Percentiles rank a stretch among this genome's conserved stretches.
Evolutionary conservation across 768 basidiomycete genomes (phyloP).

Genomic region (Boletus rubroflammeus): DNA sequence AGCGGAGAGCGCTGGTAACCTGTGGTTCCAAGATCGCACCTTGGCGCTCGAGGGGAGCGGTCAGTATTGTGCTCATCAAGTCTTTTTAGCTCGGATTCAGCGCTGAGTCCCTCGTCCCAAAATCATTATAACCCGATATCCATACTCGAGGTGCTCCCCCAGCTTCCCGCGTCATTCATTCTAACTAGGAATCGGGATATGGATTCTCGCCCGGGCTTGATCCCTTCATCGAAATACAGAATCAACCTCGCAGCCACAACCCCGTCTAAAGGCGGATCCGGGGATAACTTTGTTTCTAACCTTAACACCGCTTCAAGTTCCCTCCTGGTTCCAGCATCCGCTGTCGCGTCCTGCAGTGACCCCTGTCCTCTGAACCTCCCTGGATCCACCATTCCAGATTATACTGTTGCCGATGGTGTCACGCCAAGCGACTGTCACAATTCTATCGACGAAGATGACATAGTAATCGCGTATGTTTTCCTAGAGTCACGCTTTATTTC

Average conservation of each 20-base stretch:
- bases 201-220: neutral
- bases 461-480: slow-evolving; percentile 18
- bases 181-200: neutral
- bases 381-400: neutral
- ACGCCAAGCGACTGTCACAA: neutral
- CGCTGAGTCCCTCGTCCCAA: neutral
- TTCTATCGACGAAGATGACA: slow-evolving; percentile 1
- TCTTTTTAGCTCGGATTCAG: neutral
- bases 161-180: neutral
- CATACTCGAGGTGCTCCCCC: no score
- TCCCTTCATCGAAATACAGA: neutral
- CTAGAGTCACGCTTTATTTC: neutral
- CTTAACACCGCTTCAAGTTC: neutral
- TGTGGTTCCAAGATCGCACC: neutral
- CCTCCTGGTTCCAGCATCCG: neutral
- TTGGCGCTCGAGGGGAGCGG: neutral
- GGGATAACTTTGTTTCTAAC: neutral
- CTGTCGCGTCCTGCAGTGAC: neutral
- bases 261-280: neutral
- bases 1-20: neutral
- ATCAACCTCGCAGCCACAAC: neutral
- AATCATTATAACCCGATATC: neutral
- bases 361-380: neutral
- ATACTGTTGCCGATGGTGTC: neutral
- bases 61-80: neutral